Evolutionary conservation across 768 basidiomycete genomes (phyloP), one percentile per base, ranked within the genome.

Genomic region (Lactarius psammicola): DNA sequence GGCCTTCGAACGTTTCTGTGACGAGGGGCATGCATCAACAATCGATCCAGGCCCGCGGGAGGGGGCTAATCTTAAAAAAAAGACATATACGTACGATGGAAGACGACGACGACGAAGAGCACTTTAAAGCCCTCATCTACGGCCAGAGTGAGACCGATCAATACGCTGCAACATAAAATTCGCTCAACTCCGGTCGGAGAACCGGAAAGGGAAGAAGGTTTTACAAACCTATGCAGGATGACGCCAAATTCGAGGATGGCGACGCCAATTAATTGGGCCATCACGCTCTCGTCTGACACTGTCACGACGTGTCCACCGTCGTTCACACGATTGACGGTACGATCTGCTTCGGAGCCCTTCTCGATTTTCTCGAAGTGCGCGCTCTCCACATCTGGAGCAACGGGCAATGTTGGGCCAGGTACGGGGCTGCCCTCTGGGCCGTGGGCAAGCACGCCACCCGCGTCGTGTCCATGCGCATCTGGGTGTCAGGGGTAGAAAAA

Each of bases 241-340:
- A 98, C 93, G 71, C 96, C 96, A 71, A 97, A 96, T 74, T 99
- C 96, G 56, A 99, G 80, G 64, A 98, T 95, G 38, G 85, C 92
- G 56, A 99, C 83, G 17, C 94, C 95, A 56, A 97, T 81, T 42
- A 95, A 76, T 74, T 95, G 94, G 2, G 92, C 87, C 10, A 78
- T 63, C 3, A 84, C 66, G 18, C 33, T 11, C 49, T 63, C 51
- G 28, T 67, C 61, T 11, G 57, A 8, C 6, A 54, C 76, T 23
- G 78, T 78, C 44, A 86, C 81, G 56, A 36, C 70, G 56, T 9
- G 20, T 51, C 33, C 62, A 36, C 51, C 73, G 67, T 40, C 66
- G 30, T 7, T 69, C 69, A 26, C 2, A 56, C 67, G 49, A 56
- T 79, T 78, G 20, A 74, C 57, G 64, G 80, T 78, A 31, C 74